Evolutionary conservation across 2,329 filamentous ascomycete genomes (phyloP), one percentile per base, ranked within the genome.

Genomic region (Corniculantispora saksenae): DNA sequence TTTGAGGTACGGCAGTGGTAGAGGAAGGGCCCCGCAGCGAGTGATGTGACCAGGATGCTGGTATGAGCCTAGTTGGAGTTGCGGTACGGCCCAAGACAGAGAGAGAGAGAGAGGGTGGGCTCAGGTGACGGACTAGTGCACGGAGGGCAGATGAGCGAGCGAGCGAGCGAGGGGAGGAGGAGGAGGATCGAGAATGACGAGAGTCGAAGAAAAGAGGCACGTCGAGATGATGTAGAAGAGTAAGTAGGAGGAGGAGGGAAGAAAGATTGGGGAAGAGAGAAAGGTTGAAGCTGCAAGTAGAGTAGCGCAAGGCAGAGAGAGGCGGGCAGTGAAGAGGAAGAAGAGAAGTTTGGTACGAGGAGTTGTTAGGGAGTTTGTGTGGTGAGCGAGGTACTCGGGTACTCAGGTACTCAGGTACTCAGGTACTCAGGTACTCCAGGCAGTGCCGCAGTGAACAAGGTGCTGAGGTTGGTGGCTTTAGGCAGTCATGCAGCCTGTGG

Each of bases 121-220:
- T 54, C 60, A 62, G 60, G 60, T 62, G 60, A 62, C 23, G 59
- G 50, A 10, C 12, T 57, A 13, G 35, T 54, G 21, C 19, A 21
- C 45, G 59, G 32, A 47, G 32, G 50, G 35, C 23, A 23, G 59
- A 43, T 40, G 32, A 9, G 5, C 29, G 47, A 38, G 47, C 23
- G 19, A 45, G 29, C 29, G 45, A 53, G 27, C 25, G 55, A 47
- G 25, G n/a, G n/a, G 21, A 56, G 12, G 7, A 13, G 25, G 13
- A 6, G 21, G n/a, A 56, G 8, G 32, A n/a, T n/a, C n/a, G 29
- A 13, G 51, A 1, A 19, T 17, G 25, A 35, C 29, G 35, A 1
- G 35, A 25, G 13, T 19, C 21, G 12, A 32, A 10, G 5, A 13
- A 23, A 57, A 12, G 43, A 25, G 17, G 38, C 38, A 43, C 25